These are phyloP conservation scores for Schizophyllum amplum DNA, from an alignment of 1,284 basidiomycete genomes.

Conservation along the genomic window DNA sequence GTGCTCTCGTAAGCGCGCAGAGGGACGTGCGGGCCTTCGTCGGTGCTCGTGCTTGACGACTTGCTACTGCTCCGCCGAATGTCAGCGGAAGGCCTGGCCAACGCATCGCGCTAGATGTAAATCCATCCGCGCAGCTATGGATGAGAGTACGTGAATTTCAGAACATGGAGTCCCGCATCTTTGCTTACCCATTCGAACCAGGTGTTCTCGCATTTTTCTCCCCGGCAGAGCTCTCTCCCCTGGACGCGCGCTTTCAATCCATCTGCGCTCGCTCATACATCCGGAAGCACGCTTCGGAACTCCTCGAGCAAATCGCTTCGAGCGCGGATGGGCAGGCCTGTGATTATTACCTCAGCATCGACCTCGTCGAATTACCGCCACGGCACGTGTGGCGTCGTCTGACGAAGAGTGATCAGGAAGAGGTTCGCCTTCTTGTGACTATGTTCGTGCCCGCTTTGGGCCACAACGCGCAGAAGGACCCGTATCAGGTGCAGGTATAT, in stretches of 20 bases:
- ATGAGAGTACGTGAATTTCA: no score
- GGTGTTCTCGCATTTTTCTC: neutral
- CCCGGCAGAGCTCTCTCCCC: neutral
- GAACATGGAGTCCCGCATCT: neutral
- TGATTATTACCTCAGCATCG: neutral
- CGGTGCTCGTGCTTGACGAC: neutral
- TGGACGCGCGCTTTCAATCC: neutral
- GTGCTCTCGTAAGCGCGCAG: no score
- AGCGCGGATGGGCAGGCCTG: neutral
- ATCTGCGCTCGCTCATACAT: neutral
- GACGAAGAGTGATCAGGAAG: no score
- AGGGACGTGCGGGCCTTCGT: no score
- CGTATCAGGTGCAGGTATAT: neutral
- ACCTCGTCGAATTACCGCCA: neutral
- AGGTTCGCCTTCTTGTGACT: neutral
- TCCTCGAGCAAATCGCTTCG: neutral
- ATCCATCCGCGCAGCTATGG: neutral
- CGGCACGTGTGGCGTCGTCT: neutral
- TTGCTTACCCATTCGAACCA: neutral
- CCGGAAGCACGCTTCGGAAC: neutral
- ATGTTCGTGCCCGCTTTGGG: neutral
- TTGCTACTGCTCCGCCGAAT: neutral
- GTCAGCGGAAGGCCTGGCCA: neutral
- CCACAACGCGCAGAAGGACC: neutral
- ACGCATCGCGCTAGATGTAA: neutral